Percentiles rank a stretch among this genome's conserved stretches.
Evolutionary conservation across 345 rosid genomes (phyloP).

Genomic region (Nasturtium officinale): DNA sequence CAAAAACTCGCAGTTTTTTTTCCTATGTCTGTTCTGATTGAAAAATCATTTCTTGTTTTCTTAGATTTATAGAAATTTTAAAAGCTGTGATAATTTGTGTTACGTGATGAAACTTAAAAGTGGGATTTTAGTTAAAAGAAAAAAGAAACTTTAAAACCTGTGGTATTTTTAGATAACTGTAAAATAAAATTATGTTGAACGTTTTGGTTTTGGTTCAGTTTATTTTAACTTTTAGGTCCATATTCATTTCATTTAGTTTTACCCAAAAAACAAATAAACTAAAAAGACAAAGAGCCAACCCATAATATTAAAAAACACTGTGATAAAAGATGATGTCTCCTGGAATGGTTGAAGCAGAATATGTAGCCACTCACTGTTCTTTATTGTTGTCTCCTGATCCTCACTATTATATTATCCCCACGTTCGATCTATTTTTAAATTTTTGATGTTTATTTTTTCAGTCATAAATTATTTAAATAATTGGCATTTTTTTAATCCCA

Average conservation of each 20-base stretch:
- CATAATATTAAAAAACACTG: not conserved
- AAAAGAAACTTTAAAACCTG: not conserved
- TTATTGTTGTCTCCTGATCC: conserved; percentile 41
- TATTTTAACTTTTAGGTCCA: not conserved
- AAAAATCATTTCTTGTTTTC: no score
- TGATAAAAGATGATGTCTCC: conserved; percentile 42
- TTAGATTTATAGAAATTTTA: not conserved
- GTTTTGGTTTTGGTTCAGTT: not conserved
- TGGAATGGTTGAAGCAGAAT: conserved; percentile 39
- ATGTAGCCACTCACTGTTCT: conserved; percentile 40
- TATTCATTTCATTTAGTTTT: not conserved
- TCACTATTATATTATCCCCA: conserved; percentile 29
- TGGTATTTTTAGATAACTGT: not conserved
- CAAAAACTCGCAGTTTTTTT: no score
- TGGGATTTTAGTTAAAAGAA: no score
- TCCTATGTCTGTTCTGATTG: no score
- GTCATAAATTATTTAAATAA: not conserved
- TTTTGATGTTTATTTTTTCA: not conserved
- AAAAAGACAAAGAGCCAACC: conserved; percentile 17
- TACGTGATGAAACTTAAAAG: no score
- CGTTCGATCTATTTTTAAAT: conserved; percentile 11
- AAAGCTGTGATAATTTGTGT: not conserved
- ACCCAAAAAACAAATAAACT: not conserved
- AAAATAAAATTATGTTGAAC: not conserved
- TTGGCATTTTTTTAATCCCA: not conserved